A percentile compares a stretch with the other conserved stretches of the same genome.
phyloP scores from a whole-genome alignment of 768 basidiomycete genomes.

The Xerocomus brunneocitrinus region DNA sequence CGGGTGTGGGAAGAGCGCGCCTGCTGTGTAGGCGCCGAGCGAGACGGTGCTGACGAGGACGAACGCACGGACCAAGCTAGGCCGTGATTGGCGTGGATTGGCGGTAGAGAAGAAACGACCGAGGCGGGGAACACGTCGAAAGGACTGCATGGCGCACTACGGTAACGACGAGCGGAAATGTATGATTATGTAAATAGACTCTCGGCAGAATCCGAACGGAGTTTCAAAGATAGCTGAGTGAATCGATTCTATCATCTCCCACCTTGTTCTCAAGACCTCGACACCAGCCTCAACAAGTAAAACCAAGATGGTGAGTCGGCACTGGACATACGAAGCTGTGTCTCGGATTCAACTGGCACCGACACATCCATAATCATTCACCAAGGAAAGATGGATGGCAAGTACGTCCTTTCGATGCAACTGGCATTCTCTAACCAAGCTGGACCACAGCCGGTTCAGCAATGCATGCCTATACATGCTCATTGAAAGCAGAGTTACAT shows the following conservation, averaged over 20 bases:
- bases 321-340: conserved; percentile 13
- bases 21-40: conserved; percentile 40
- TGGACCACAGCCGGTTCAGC: conserved; percentile 22
- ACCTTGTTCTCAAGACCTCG: conserved; percentile 2
- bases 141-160: background rate
- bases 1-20: conserved; percentile 68
- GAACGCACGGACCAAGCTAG: conserved; percentile 12
- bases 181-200: background rate
- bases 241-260: background rate
- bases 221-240: conserved; percentile 1
- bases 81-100: background rate
- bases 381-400: conserved; percentile 47
- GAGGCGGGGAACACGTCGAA: conserved; percentile 6
- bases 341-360: conserved; percentile 38
- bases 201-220: conserved; percentile 18
- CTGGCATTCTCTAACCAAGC: conserved; percentile 15
- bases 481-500: conserved; percentile 36
- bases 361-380: conserved; percentile 33
- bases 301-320: conserved; percentile 49
- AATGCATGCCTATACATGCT: conserved; percentile 3
- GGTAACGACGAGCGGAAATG: too few species aligned
- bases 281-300: conserved; percentile 37
- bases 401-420: conserved; percentile 40
- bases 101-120: conserved; percentile 18
- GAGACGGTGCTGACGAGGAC: conserved; percentile 21